Conservation (phyloP, 2,329 filamentous ascomycete genomes). For the Alternaria incomplexa region DNA sequence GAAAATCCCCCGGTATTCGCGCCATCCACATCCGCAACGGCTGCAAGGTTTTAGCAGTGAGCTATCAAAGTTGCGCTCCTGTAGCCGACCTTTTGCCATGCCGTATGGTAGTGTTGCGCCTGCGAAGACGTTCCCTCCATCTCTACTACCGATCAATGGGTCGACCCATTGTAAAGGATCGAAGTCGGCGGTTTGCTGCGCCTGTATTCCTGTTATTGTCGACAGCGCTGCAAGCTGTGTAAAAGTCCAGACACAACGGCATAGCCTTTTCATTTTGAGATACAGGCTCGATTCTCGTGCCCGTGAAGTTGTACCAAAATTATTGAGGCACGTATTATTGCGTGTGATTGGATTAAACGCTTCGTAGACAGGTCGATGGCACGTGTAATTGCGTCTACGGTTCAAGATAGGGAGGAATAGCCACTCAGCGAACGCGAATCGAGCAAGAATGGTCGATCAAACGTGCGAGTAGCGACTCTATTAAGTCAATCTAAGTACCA, state of each 20-base stretch:
- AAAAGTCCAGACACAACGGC: not conserved
- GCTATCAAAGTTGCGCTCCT: not conserved
- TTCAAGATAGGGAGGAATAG: not conserved
- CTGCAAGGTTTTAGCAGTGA: conserved; percentile 52
- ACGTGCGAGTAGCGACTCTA: not conserved
- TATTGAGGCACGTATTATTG: not conserved
- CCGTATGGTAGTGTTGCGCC: conserved; percentile 56
- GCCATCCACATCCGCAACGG: conserved; percentile 56
- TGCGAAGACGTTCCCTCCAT: conserved; percentile 56
- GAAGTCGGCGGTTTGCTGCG: conserved; percentile 3
- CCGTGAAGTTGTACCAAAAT: not conserved
- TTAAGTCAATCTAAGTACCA: not conserved
- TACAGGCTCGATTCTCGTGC: not conserved
- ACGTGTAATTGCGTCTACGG: not conserved
- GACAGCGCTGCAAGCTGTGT: not conserved
- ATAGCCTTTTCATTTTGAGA: not conserved
- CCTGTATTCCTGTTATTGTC: not conserved
- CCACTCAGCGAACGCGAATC: not conserved
- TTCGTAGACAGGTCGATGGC: not conserved
- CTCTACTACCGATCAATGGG: conserved; percentile 53
- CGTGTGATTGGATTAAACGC: not conserved
- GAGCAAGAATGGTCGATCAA: not conserved
- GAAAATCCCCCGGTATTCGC: conserved; percentile 64
- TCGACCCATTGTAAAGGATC: conserved; percentile 49
- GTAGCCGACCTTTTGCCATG: conserved; percentile 51